These are phyloP conservation scores for Pseudonitzschia multiseries DNA, from an alignment of 108 stramenopile genomes.

Conservation along the genomic window DNA sequence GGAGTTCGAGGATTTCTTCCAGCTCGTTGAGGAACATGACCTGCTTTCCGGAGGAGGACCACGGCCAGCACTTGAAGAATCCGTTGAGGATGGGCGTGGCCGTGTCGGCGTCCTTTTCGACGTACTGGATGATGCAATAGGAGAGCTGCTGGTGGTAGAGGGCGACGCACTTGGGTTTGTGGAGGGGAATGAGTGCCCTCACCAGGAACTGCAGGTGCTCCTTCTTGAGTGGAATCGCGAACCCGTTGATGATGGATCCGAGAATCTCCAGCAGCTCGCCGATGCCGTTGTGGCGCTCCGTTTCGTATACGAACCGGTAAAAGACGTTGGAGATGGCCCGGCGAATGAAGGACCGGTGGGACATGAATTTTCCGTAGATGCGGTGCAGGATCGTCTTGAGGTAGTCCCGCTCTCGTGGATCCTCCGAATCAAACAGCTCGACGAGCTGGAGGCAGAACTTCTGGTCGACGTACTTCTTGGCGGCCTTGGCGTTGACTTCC, in stretches of 20 bases:
- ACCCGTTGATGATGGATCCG: conserved; percentile 98
- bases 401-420: conserved; percentile 99
- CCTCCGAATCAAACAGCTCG: conserved; percentile 97
- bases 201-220: conserved; percentile 97
- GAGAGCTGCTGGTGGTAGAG: conserved; percentile 99
- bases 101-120: conserved; percentile 99
- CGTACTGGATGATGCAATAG: conserved; percentile 99
- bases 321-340: conserved; percentile 96
- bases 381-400: conserved; percentile 98
- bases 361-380: conserved; percentile 99
- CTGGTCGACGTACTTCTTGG: conserved; percentile 96
- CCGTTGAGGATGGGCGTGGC: conserved; percentile 95
- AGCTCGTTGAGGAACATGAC: conserved; percentile 97
- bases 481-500: conserved; percentile 98
- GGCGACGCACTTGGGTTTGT: conserved; percentile 97
- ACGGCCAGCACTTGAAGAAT: conserved; percentile 98
- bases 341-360: conserved; percentile 95
- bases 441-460: conserved; percentile 95
- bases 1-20: conserved; percentile 95
- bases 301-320: conserved; percentile 96
- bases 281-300: conserved; percentile 97
- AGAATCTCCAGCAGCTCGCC: conserved; percentile 98
- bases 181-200: conserved; percentile 95
- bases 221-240: conserved; percentile 95
- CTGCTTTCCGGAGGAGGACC: conserved; percentile 92